A percentile compares a stretch with the other conserved stretches of the same genome.
Conservation (phyloP, 805 yeast genomes). For the Babjeviella inositovora region DNA sequence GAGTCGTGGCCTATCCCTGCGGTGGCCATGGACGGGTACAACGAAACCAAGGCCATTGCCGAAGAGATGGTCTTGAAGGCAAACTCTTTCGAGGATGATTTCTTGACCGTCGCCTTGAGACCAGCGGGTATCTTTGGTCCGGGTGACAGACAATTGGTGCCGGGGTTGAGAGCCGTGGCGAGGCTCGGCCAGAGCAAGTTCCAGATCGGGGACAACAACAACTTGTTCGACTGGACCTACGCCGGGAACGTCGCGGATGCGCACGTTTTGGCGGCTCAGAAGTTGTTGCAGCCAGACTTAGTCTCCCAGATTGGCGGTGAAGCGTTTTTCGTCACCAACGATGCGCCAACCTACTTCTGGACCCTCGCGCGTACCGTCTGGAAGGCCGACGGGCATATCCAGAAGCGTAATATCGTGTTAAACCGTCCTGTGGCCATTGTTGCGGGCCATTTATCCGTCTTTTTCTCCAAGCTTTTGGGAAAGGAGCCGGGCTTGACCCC, state of each 20-base stretch:
- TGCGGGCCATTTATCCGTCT: constrained; percentile 71
- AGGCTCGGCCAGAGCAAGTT: constrained; percentile 75
- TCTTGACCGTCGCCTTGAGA: constrained; percentile 73
- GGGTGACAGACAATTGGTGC: constrained; percentile 93
- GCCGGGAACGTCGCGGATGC: constrained; percentile 98
- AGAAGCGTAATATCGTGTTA: constrained; percentile 50
- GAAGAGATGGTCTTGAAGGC: constrained; percentile 70
- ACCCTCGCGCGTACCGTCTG: constrained; percentile 91
- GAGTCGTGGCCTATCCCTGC: constrained; percentile 90
- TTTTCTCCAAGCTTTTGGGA: constrained; percentile 50
- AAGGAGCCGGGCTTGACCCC: constrained; percentile 93
- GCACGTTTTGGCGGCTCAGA: constrained; percentile 83
- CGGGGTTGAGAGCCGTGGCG: constrained; percentile 77
- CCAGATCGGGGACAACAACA: constrained; percentile 90
- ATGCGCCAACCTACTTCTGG: constrained; percentile 93
- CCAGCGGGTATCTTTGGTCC: constrained; percentile 99
- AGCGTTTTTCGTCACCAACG: constrained; percentile 82
- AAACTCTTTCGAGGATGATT: constrained; percentile 34
- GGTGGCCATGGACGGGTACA: constrained; percentile 91
- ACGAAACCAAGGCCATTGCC: constrained; percentile 86
- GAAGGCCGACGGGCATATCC: constrained; percentile 89
- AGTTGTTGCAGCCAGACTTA: constrained; percentile 31
- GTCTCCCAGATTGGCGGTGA: constrained; percentile 57
- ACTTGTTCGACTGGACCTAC: constrained; percentile 91
- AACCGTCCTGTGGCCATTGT: constrained; percentile 62